These are phyloP conservation scores for Rosa persica DNA, from an alignment of 306 rosid species.

Conservation along the genomic window DNA sequence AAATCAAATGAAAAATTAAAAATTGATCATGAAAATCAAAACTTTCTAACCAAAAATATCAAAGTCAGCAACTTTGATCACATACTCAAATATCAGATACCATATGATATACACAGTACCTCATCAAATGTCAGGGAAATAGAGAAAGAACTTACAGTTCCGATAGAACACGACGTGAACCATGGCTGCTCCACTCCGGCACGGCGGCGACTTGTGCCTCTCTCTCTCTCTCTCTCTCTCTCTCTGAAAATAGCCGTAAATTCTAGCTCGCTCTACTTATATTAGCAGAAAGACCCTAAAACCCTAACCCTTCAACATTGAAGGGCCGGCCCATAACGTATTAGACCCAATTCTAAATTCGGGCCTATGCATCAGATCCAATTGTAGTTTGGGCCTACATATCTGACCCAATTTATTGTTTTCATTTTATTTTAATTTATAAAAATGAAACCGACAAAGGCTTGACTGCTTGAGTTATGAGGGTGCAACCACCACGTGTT, in stretches of 20 bases:
- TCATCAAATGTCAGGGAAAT: not conserved
- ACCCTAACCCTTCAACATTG: slow-evolving; percentile 31
- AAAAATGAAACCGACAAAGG: not conserved
- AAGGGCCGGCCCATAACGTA: not conserved
- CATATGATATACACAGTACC: not conserved
- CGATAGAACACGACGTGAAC: slow-evolving; percentile 58
- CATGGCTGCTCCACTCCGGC: slow-evolving; percentile 36
- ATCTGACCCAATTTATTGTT: not conserved
- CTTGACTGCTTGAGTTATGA: not conserved
- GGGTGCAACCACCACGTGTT: not conserved
- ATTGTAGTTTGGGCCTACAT: not conserved
- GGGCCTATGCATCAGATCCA: not conserved
- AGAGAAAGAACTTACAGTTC: slow-evolving; percentile 39
- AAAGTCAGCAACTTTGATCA: not conserved
- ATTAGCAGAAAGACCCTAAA: slow-evolving; percentile 17
- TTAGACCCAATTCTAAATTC: not conserved
- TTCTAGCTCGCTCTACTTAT: not conserved
- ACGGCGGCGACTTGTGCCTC: not conserved
- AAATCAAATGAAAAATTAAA: not conserved
- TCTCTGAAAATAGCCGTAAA: not conserved
- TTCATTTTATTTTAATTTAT: not conserved
- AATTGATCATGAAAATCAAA: not conserved
- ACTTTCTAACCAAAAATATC: not conserved
- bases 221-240: not conserved
- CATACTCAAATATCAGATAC: not conserved